Evolutionary conservation across 2,329 filamentous ascomycete species (phyloP).

Genomic region (Monosporascus sp.): DNA sequence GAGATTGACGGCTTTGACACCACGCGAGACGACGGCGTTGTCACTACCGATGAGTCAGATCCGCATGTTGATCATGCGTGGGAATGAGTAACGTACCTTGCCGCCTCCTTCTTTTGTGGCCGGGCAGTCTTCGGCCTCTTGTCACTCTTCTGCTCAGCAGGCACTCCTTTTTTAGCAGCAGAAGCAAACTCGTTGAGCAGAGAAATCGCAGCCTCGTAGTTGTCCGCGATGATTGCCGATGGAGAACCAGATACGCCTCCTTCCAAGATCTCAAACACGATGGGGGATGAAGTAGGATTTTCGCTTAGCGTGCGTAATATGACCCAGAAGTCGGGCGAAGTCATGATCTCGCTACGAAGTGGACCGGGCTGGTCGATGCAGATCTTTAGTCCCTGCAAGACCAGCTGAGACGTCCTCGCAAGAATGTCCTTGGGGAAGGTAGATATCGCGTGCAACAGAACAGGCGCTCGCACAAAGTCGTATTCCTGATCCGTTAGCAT

Average conservation of each 20-base stretch:
- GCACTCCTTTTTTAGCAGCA: slow-evolving; percentile 67
- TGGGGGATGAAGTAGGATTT: slow-evolving; percentile 63
- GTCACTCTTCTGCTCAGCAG: slow-evolving; percentile 65
- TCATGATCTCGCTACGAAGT: slow-evolving; percentile 86
- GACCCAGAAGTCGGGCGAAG: slow-evolving; percentile 95
- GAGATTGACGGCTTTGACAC: slow-evolving; percentile 73
- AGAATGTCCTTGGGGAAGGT: slow-evolving; percentile 76
- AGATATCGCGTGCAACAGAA: slow-evolving; percentile 86
- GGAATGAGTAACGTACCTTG: slow-evolving; percentile 42
- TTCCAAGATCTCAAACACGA: slow-evolving; percentile 85
- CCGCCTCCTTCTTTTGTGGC: slow-evolving; percentile 46
- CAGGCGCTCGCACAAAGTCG: slow-evolving; percentile 85
- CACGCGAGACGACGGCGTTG: slow-evolving; percentile 68
- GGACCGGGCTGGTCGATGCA: slow-evolving; percentile 75
- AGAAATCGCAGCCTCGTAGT: slow-evolving; percentile 82
- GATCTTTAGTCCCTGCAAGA: slow-evolving; percentile 71
- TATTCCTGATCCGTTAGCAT: slow-evolving; percentile 57
- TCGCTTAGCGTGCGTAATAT: slow-evolving; percentile 72
- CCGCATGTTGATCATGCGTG: neutral
- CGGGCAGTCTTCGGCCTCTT: slow-evolving; percentile 34
- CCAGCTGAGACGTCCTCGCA: slow-evolving; percentile 67
- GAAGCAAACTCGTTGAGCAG: slow-evolving; percentile 88
- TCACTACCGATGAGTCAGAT: slow-evolving; percentile 40
- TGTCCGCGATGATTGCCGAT: slow-evolving; percentile 85
- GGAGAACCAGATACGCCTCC: slow-evolving; percentile 68